These are phyloP conservation scores for Eutrema salsugineum DNA, from an alignment of 441 rosid genomes.

Conservation along the genomic window DNA sequence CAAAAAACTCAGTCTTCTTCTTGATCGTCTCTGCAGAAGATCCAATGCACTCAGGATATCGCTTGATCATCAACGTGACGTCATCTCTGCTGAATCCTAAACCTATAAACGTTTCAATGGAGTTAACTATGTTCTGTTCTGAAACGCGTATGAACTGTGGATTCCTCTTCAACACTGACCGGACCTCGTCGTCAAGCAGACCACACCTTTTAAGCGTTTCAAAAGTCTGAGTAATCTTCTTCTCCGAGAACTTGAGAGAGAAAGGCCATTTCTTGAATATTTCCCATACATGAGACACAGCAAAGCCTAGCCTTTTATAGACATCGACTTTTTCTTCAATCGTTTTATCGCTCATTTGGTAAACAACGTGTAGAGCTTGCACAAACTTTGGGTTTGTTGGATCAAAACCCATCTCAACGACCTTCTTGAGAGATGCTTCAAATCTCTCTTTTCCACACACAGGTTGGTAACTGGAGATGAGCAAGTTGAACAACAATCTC, in stretches of 20 bases:
- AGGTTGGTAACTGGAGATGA: not conserved
- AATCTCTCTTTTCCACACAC: not conserved
- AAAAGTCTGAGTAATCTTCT: slow-evolving; percentile 17
- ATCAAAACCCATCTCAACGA: slow-evolving; percentile 11
- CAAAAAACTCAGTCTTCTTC: slow-evolving; percentile 3
- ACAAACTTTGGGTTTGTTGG: slow-evolving; percentile 3
- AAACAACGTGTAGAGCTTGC: not conserved
- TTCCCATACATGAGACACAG: slow-evolving; percentile 15
- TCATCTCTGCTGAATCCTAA: slow-evolving; percentile 15
- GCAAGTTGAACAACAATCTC: not conserved
- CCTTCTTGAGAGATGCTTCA: not conserved
- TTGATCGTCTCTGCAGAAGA: slow-evolving; percentile 5
- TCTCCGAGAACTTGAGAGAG: slow-evolving; percentile 11
- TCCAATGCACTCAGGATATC: slow-evolving; percentile 15
- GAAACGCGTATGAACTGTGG: slow-evolving; percentile 4
- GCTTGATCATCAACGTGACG: slow-evolving; percentile 4
- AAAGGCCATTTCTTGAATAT: slow-evolving; percentile 33
- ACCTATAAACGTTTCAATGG: not conserved
- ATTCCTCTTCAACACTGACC: not conserved
- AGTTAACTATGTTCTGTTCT: slow-evolving; percentile 6
- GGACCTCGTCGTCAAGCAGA: not conserved
- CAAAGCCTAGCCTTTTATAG: slow-evolving; percentile 26
- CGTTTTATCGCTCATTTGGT: not conserved
- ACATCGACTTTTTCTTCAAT: slow-evolving; percentile 6
- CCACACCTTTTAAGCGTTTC: not conserved